Percentiles rank a stretch among this genome's conserved stretches.
Conservation (phyloP, 2,329 filamentous ascomycete genomes). For the Phyllosticta citrichinensis region DNA sequence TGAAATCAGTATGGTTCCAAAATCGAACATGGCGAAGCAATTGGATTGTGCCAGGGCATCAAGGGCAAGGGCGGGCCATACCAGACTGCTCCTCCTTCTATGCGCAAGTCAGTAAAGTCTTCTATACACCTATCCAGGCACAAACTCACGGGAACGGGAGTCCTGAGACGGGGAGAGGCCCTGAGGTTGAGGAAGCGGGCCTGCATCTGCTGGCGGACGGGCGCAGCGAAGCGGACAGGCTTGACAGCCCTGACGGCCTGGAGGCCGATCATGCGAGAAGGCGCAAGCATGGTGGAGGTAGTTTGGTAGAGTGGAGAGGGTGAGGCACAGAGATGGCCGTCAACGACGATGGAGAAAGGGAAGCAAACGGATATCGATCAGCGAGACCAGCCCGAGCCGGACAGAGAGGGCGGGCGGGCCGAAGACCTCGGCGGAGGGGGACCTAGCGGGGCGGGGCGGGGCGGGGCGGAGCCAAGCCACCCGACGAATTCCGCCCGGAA, state of each 20-base stretch:
- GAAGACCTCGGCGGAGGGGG: slow-evolving; percentile 16
- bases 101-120: slow-evolving; percentile 29
- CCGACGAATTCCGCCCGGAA: neutral
- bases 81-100: slow-evolving; percentile 57
- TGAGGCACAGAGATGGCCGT: slow-evolving; percentile 10
- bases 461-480: neutral
- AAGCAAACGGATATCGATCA: neutral
- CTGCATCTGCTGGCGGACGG: slow-evolving; percentile 5
- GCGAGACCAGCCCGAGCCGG: neutral
- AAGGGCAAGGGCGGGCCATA: slow-evolving; percentile 27
- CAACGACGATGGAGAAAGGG: neutral
- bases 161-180: slow-evolving; percentile 34
- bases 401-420: slow-evolving; percentile 18
- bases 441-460: slow-evolving; percentile 1
- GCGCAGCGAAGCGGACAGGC: slow-evolving; percentile 9
- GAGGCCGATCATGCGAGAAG: slow-evolving; percentile 30
- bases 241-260: slow-evolving; percentile 13
- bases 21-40: neutral
- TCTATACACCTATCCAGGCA: neutral
- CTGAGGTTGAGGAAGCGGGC: slow-evolving; percentile 30
- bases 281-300: slow-evolving; percentile 25
- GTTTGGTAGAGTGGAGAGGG: slow-evolving; percentile 21
- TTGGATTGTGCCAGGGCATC: neutral
- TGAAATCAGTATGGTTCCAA: slow-evolving; percentile 4
- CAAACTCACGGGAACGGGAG: slow-evolving; percentile 60